A percentile compares a stretch with the other conserved stretches of the same genome.
Evolutionary conservation across 2,329 filamentous ascomycete species (phyloP).

Genomic region (Xylaria sp.): DNA sequence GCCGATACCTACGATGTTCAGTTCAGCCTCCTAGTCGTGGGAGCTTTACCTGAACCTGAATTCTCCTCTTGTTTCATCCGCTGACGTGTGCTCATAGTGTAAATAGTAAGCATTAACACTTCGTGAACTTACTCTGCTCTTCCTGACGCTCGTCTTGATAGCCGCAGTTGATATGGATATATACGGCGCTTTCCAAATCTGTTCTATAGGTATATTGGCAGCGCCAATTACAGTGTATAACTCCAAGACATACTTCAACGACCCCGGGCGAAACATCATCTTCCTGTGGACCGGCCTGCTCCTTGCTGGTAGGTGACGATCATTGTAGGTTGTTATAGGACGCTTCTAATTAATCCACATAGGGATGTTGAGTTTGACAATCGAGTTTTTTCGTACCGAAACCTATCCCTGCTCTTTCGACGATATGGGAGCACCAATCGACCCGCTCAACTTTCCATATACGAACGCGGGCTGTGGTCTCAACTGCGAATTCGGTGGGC

Average conservation of each 20-base stretch:
- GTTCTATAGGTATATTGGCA: constrained; percentile 68
- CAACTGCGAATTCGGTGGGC: constrained; percentile 46
- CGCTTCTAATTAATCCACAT: not conserved
- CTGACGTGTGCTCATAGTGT: constrained; percentile 36
- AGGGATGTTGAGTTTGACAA: constrained; percentile 65
- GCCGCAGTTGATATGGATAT: constrained; percentile 71
- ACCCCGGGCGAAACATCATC: constrained; percentile 67
- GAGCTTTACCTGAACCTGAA: no score
- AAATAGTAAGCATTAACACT: constrained; percentile 52
- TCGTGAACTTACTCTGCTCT: constrained; percentile 1
- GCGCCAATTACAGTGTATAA: constrained; percentile 66
- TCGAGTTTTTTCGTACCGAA: constrained; percentile 66
- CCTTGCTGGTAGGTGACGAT: constrained; percentile 56
- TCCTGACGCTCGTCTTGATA: constrained; percentile 36
- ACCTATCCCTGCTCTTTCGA: constrained; percentile 50
- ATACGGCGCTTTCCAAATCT: constrained; percentile 71
- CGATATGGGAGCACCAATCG: constrained; percentile 45
- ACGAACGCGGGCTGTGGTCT: constrained; percentile 50
- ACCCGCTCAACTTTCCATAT: constrained; percentile 48
- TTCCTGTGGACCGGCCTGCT: constrained; percentile 69
- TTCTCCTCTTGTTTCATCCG: not conserved
- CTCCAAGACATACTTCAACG: constrained; percentile 68
- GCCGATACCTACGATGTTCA: not conserved
- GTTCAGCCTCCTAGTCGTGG: not conserved
- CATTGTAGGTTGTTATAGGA: not conserved